phyloP scores from a whole-genome alignment of 2,329 filamentous ascomycete species.

The Madurella fahalii region DNA sequence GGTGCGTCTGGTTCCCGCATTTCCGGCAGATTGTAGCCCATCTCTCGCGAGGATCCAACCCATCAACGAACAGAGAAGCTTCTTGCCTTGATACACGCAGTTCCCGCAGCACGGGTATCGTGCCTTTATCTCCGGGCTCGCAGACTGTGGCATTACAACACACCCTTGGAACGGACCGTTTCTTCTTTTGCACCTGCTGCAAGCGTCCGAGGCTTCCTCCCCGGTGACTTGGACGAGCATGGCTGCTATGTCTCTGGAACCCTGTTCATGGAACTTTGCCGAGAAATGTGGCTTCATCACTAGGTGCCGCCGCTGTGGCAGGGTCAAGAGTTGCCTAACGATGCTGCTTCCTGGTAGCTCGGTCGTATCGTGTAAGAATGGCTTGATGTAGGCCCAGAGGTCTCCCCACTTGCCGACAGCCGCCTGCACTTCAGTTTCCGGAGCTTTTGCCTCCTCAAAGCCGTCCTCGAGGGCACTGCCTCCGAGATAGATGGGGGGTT shows the following conservation, averaged over 20 bases:
- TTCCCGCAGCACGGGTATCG: slow-evolving; percentile 27
- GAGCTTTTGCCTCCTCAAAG: background rate
- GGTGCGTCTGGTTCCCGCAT: background rate
- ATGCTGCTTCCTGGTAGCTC: slow-evolving; percentile 14
- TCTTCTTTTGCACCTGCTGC: slow-evolving; percentile 24
- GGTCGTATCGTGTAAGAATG: slow-evolving; percentile 16
- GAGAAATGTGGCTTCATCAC: slow-evolving; percentile 22
- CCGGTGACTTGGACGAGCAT: slow-evolving; percentile 32
- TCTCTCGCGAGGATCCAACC: slow-evolving; percentile 3
- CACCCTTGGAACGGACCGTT: slow-evolving; percentile 29
- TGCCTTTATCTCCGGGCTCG: slow-evolving; percentile 9
- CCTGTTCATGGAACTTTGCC: slow-evolving; percentile 15
- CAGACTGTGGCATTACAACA: slow-evolving; percentile 19
- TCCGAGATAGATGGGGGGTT: slow-evolving; percentile 3
- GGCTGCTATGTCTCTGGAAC: slow-evolving; percentile 26
- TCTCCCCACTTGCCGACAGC: background rate
- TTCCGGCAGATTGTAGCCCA: background rate
- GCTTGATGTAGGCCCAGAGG: slow-evolving; percentile 29
- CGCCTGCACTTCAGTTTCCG: background rate
- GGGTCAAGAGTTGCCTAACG: slow-evolving; percentile 24
- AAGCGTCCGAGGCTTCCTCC: slow-evolving; percentile 19
- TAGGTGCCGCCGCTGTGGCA: slow-evolving; percentile 27
- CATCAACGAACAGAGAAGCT: slow-evolving; percentile 21
- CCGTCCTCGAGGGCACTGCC: background rate
- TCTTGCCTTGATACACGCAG: slow-evolving; percentile 27